Evolutionary conservation across 2,329 filamentous ascomycete species (phyloP), one percentile per base, ranked within the genome.

Genomic region (Fusarium devonianum): DNA sequence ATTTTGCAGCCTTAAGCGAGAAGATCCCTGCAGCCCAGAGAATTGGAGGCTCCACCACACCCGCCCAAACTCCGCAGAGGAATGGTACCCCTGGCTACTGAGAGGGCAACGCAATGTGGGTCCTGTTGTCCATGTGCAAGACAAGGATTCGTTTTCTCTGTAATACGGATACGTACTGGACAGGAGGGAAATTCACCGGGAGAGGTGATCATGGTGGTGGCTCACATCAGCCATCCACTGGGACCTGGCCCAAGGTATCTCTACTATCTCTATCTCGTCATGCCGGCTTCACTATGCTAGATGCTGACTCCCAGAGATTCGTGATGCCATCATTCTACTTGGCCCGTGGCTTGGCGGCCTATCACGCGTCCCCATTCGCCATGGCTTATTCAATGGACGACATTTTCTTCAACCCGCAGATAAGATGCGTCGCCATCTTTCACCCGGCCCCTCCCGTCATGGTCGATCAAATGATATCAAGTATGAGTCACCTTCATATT

Each of bases 211-310:
- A 14, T 19, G 19, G 30, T 49, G 35, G 45, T 50, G 53, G 57
- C 62, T 64, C 57, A 63, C 62, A 53, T 63, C 46, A 64, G 61
- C 54, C 37, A n/a, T 8, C 7, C n/a, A 30, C n/a, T 7, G 5
- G n/a, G 5, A 29, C 12, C 4, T 6, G 7, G 4, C 10, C 26
- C 4, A 22, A 22, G n/a, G n/a, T n/a, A n/a, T n/a, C n/a, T n/a
- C n/a, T n/a, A n/a, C n/a, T n/a, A n/a, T n/a, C n/a, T 8, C 5
- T 12, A 6, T 29, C 25, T 22, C 37, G 26, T 32, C 28, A 32
- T 32, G 34, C 33, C 19, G 11, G 16, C 12, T 18, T 29, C 33
- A 19, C n/a, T n/a, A n/a, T n/a, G n/a, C 19, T 23, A 13, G 16
- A 38, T 30, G 19, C 21, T 37, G 33, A 53, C 33, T 49, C 23